Base-by-base conservation (phyloP, 2,329 filamentous ascomycete genomes). In the Sporothrix curviconia region DNA sequence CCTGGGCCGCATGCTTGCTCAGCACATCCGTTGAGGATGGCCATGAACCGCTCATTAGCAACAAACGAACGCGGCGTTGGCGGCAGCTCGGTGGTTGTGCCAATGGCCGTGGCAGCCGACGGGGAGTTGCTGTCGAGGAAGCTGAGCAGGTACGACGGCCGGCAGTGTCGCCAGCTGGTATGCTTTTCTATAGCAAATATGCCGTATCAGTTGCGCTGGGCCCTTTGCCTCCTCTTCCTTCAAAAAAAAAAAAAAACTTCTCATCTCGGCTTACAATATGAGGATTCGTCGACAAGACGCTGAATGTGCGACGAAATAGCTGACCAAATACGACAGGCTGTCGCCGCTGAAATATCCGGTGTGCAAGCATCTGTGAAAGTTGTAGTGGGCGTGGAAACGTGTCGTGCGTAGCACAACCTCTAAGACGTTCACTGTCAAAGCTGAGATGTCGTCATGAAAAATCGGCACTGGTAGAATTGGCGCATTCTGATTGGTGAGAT, bases 41-140 rank as follows among this genome's bases (percentile, higher is more conserved):
- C 11, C n/a, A 83, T 66, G 66, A 88, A 88, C 22, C 71, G 69
- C 9, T 71, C 76, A 66, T 87, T 88, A 65, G 81, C 78, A 22
- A 68, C 72, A 65, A 88, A 85, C 22, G 81, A 78, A 39, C 73
- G 70, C 3, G 85, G 82, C 0, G 81, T 85, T 1, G 84, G 84
- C 1, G 83, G 83, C n/a, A 85, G 61, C 15, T 71, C 64, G 6
- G 78, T 80, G 0, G 82, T 80, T 2, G 76, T 81, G 50, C 85
- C 85, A 59, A 88, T 80, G 14, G 83, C 76, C 19, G 87, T 71
- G 28, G 68, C 67, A 6, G 72, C 67, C 4, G 72, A 78, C 0
- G 84, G 83, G 2, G 83, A 82, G 14, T 75, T 69, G 39, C 77
- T 79, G 37, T 81, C 75, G 58, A 87, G 80, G 61, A 82, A 80